Evolutionary conservation across 768 basidiomycete genomes (phyloP), one percentile per base, ranked within the genome.

Genomic region (Leccinum aurantiacum): DNA sequence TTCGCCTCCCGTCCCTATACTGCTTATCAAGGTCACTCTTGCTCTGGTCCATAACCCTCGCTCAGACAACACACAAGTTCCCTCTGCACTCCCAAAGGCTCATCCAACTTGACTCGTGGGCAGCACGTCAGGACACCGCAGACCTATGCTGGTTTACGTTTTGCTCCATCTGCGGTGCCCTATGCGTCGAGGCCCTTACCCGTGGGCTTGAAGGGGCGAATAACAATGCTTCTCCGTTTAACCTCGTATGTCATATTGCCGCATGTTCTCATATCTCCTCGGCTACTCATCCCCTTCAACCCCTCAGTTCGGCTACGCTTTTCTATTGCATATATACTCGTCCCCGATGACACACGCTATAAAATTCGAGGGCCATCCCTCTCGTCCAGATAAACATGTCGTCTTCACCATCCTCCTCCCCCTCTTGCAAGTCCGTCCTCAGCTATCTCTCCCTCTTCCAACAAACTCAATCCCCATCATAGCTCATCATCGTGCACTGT

Each of bases 111-210:
- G 77, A 76, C 2, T 57, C 69, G 0, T 86, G 84, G 85, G 78
- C 70, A 6, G 70, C 76, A 8, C 65, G 73, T 35, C 79, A 78
- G 63, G 81, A 84, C 38, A 90, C 88, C 78, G 71, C 79, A 0
- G 78, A 85, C 25, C 75, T 91, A 10, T 90, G 89, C 69, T 92
- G 91, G 90, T 75, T 74, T 33, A 90, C 88, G 0, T 92, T 91
- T 69, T 79, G 80, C 44, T 76, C 90, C 13, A 81, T 89, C 9
- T 90, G 90, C 61, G 77, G 74, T 17, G 84, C 86, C 0, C 82
- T 90, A 44, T 81, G 82, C 54, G 78, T 89, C 9, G 88, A 89
- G 56, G 83, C 86, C 0, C 78, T 91, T 22, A 82, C 87, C 24
- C 84, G 83, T 56, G 87, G 87, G 7, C 71, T 91, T 25, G 89